phyloP scores from a whole-genome alignment of 495 filamentous ascomycete species.

The Viridothelium virens region DNA sequence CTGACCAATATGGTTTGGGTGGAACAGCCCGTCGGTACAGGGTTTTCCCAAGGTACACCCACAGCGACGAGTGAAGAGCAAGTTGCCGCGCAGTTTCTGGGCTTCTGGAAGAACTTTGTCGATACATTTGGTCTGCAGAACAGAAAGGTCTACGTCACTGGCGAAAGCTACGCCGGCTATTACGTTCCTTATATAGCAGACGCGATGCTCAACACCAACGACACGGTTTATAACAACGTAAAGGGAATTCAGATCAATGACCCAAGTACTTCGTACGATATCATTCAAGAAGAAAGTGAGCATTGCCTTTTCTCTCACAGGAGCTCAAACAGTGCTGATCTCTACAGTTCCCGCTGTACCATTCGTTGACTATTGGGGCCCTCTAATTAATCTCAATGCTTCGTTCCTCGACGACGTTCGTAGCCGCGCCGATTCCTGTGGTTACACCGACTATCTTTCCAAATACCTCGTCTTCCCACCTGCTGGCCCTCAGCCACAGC shows the following conservation, averaged over 20 bases:
- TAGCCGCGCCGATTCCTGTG: conserved; percentile 49
- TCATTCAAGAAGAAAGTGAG: conserved; percentile 41
- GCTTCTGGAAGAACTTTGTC: conserved; percentile 59
- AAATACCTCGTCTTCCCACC: conserved; percentile 63
- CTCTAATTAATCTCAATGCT: conserved; percentile 58
- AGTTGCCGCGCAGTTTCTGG: conserved; percentile 51
- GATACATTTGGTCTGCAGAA: conserved; percentile 53
- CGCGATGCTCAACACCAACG: conserved; percentile 62
- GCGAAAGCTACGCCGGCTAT: conserved; percentile 60
- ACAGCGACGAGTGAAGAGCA: conserved; percentile 49
- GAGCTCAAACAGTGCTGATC: conserved; percentile 20
- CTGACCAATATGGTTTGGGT: conserved; percentile 33
- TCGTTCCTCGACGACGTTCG: conserved; percentile 55
- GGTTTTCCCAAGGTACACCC: conserved; percentile 50
- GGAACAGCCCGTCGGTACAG: conserved; percentile 31
- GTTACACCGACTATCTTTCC: conserved; percentile 55
- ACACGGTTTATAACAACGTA: conserved; percentile 59
- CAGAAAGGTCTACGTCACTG: conserved; percentile 55
- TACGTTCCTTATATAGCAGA: conserved; percentile 76
- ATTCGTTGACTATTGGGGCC: conserved; percentile 54
- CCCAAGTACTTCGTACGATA: conserved; percentile 50
- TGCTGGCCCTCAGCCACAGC: conserved; percentile 46
- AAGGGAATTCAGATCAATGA: conserved; percentile 64
- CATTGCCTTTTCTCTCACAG: neutral
- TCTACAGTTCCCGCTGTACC: conserved; percentile 49